Evolutionary conservation across 257 asterid species (phyloP), one percentile per base, ranked within the genome.

Genomic region (Phtheirospermum japonicum): DNA sequence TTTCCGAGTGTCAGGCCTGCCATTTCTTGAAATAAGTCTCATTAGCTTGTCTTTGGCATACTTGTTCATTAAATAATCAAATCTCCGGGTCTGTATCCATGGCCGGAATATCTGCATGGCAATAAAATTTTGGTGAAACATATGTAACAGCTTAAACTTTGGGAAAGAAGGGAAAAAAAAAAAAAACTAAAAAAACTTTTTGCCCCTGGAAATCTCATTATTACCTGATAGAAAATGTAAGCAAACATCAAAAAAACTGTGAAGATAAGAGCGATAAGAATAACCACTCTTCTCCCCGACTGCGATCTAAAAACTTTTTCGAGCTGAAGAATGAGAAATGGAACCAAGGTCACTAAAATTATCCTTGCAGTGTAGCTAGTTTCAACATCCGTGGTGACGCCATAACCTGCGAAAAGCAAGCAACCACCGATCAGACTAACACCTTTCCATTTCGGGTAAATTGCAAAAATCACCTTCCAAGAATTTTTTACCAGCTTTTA

Each of bases 331-430:
- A 83, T 12, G 33, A 77, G 28, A 20, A 80, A 75, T 0, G 89
- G 89, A 5, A 77, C 23, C 37, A 76, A 32, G 0, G 80, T 58
- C 42, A 80, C n/a, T 64, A 70, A 28, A 49, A 77, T 67, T 63
- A 77, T 59, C 31, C 89, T 61, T 0, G 86, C 82, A 10, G 86
- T 78, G 59, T 69, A 80, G 79, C 89, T 64, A 23, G 89, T 83
- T 53, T 80, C 79, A 2, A 57, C 70, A 64, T 83, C 89, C 34
- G 89, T 83, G 31, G 70, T 65, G 9, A 83, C 61, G 7, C 79
- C 79, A 8, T 18, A 30, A 42, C 49, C 49, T 42, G 49, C 17
- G 49, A 42, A 42, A 40, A 2, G 7, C 8, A 11, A 12, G 10
- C 1, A 42, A 12, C 4, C 1, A 5, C 14, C 6, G 49, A 1